Evolutionary conservation across 2,329 filamentous ascomycete genomes (phyloP).

Genomic region (Penicillium fuscoglaucum): DNA sequence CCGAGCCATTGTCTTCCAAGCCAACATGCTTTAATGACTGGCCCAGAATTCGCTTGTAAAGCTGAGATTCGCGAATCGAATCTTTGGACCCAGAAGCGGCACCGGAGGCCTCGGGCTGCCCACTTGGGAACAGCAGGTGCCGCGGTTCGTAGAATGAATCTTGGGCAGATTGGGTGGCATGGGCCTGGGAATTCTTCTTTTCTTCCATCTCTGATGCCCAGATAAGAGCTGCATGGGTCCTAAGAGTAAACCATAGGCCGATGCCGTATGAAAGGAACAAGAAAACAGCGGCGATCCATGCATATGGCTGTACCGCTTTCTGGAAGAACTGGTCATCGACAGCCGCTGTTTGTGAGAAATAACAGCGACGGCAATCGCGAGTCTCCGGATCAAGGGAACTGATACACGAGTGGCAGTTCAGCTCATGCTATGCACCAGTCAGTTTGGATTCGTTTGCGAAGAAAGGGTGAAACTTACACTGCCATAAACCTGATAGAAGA

Average conservation of each 20-base stretch:
- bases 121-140: conserved; percentile 32
- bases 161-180: conserved; percentile 17
- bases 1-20: conserved; percentile 57
- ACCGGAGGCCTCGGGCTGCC: conserved; percentile 31
- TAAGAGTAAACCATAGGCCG: conserved; percentile 89
- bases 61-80: conserved; percentile 80
- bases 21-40: conserved; percentile 86
- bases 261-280: conserved; percentile 93
- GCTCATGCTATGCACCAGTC: conserved; percentile 67
- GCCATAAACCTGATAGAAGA: conserved; percentile 99
- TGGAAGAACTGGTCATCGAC: conserved; percentile 85
- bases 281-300: conserved; percentile 79
- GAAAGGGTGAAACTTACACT: conserved; percentile 57
- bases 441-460: conserved; percentile 30
- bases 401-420: conserved; percentile 72
- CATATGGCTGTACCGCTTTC: conserved; percentile 89
- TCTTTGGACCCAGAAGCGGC: conserved; percentile 54
- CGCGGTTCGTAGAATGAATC: conserved; percentile 40
- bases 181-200: conserved; percentile 56
- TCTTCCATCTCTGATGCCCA: conserved; percentile 86
- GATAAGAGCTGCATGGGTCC: conserved; percentile 94
- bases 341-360: conserved; percentile 84
- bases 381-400: conserved; percentile 50
- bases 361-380: conserved; percentile 84
- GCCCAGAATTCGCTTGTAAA: conserved; percentile 91